phyloP scores from a whole-genome alignment of 495 filamentous ascomycete genomes.

The Penicillium bialowiezense region DNA sequence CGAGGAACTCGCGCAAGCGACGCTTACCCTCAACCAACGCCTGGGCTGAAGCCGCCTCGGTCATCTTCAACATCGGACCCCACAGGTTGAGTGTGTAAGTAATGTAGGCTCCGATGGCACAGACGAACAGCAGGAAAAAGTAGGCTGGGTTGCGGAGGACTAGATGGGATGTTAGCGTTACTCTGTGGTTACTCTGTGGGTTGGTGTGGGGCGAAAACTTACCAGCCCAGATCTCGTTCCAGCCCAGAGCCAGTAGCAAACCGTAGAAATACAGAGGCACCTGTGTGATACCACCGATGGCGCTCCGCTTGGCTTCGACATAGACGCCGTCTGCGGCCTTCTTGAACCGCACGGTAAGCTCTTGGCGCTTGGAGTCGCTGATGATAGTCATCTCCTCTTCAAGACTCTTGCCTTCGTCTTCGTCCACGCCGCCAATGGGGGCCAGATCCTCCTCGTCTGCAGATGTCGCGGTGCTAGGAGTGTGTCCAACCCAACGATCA shows the following conservation, averaged over 20 bases:
- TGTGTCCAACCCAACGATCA: conserved; percentile 72
- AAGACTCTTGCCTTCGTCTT: conserved; percentile 87
- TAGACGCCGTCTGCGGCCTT: conserved; percentile 96
- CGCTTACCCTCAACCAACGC: conserved; percentile 87
- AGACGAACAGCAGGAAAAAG: conserved; percentile 81
- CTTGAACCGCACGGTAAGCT: conserved; percentile 92
- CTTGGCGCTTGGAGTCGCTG: conserved; percentile 79
- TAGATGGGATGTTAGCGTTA: conserved; percentile 31
- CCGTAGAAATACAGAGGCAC: conserved; percentile 94
- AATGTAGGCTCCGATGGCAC: conserved; percentile 73
- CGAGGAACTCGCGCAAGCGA: conserved; percentile 80
- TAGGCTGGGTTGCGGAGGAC: conserved; percentile 91
- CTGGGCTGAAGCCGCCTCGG: conserved; percentile 81
- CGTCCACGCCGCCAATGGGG: conserved; percentile 86
- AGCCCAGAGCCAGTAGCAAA: conserved; percentile 81
- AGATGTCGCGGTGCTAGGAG: conserved; percentile 69
- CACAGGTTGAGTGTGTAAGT: conserved; percentile 92
- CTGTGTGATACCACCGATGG: conserved; percentile 92
- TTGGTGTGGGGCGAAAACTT: conserved; percentile 33
- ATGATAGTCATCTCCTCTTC: conserved; percentile 96
- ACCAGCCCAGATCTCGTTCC: conserved; percentile 96
- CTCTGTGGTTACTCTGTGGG: neutral
- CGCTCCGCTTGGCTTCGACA: conserved; percentile 93
- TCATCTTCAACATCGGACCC: conserved; percentile 93
- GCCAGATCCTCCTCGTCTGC: conserved; percentile 86